Percentiles rank a stretch among this genome's conserved stretches.
phyloP scores from a whole-genome alignment of 225 moss, liverwort and hornwort genomes.

The Anthoceros angustus region DNA sequence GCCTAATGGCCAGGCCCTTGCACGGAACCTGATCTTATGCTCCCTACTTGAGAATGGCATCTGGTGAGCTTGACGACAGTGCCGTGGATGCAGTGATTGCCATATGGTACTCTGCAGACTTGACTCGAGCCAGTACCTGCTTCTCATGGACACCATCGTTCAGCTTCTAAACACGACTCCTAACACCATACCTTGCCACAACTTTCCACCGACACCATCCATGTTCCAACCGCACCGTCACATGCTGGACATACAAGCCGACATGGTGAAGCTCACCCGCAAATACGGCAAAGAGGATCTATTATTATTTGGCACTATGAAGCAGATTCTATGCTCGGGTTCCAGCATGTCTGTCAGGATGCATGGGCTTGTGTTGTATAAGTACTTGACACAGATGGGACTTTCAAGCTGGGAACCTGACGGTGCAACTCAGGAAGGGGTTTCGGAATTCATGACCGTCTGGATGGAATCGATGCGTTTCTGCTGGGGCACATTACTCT shows the following conservation, averaged over 20 bases:
- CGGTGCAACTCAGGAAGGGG: neutral
- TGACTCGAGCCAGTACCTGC: neutral
- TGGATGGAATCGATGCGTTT: neutral
- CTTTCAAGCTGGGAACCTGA: neutral
- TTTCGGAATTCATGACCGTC: neutral
- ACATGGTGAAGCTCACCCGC: neutral
- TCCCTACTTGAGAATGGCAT: neutral
- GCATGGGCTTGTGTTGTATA: neutral
- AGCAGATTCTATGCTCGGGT: neutral
- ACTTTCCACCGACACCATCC: neutral
- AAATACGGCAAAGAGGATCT: neutral
- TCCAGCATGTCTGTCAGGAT: neutral
- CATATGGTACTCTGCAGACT: neutral
- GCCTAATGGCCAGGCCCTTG: neutral
- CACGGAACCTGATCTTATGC: neutral
- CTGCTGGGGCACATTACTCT: neutral
- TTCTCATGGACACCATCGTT: neutral
- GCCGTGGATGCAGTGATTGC: constrained; percentile 3
- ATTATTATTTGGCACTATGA: neutral
- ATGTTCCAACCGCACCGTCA: neutral
- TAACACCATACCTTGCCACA: neutral
- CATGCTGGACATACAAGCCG: neutral
- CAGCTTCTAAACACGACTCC: neutral
- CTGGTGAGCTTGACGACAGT: neutral
- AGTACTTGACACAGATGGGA: neutral